A percentile compares a stretch with the other conserved stretches of the same genome.
Conservation (phyloP, 1,284 basidiomycete genomes). For the Sparassis latifolia region DNA sequence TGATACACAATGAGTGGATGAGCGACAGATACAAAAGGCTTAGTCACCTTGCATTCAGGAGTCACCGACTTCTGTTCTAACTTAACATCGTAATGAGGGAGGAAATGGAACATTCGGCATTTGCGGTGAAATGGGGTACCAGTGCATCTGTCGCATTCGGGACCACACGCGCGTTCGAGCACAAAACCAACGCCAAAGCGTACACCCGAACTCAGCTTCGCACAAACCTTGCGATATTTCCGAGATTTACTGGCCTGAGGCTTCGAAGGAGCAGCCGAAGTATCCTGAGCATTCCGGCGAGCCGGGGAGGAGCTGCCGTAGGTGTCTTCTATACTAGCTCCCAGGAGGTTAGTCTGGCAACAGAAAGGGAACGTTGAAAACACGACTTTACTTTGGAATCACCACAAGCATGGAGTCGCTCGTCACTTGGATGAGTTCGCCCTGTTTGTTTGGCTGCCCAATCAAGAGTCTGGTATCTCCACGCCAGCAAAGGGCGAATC, state of each 20-base stretch:
- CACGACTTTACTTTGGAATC: slow-evolving; percentile 65
- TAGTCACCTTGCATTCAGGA: slow-evolving; percentile 48
- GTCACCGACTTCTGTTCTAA: slow-evolving; percentile 46
- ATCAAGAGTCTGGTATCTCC: slow-evolving; percentile 73
- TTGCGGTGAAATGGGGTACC: slow-evolving; percentile 66
- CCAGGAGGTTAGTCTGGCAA: not conserved
- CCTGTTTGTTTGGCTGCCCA: slow-evolving; percentile 68
- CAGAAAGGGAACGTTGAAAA: not conserved
- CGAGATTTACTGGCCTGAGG: slow-evolving; percentile 17
- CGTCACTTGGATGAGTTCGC: slow-evolving; percentile 80
- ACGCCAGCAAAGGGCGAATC: slow-evolving; percentile 86
- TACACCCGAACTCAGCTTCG: slow-evolving; percentile 84
- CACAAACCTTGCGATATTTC: slow-evolving; percentile 51
- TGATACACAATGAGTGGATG: slow-evolving; percentile 16
- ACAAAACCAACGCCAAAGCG: slow-evolving; percentile 85
- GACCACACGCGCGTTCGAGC: slow-evolving; percentile 81
- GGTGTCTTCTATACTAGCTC: slow-evolving; percentile 24
- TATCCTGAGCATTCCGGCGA: not conserved
- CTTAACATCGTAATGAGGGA: slow-evolving; percentile 77
- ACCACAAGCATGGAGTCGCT: slow-evolving; percentile 79
- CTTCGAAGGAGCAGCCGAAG: not conserved
- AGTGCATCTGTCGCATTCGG: slow-evolving; percentile 63
- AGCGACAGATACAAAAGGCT: not conserved
- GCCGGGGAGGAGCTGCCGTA: slow-evolving; percentile 13
- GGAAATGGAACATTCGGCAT: slow-evolving; percentile 82